phyloP scores from a whole-genome alignment of 2,329 filamentous ascomycete species.

The Stachybotrys elegans region DNA sequence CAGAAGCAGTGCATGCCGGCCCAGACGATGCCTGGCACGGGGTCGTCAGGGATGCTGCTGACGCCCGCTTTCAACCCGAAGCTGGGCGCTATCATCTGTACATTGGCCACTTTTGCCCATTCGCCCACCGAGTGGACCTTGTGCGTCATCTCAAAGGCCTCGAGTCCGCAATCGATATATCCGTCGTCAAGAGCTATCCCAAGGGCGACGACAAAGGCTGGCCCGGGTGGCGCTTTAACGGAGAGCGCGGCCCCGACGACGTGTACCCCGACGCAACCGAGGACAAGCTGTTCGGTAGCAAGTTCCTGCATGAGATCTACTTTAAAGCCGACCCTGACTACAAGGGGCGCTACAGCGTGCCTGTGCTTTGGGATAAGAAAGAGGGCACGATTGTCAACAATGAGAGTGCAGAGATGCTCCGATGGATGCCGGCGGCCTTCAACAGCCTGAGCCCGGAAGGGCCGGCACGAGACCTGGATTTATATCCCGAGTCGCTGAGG shows the following conservation, averaged over 20 bases:
- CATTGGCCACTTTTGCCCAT: conserved; percentile 56
- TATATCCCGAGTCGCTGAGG: conserved; percentile 49
- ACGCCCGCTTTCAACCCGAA: conserved; percentile 46
- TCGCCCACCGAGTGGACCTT: conserved; percentile 68
- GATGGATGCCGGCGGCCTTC: conserved; percentile 76
- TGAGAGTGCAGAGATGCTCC: conserved; percentile 76
- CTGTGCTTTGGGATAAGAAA: conserved; percentile 66
- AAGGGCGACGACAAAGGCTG: conserved; percentile 60
- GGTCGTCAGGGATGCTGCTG: conserved; percentile 8
- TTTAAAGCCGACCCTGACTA: conserved; percentile 64
- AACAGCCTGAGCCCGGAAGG: conserved; percentile 40
- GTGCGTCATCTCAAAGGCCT: conserved; percentile 68
- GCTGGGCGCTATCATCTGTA: conserved; percentile 58
- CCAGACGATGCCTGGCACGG: conserved; percentile 21
- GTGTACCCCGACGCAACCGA: conserved; percentile 55
- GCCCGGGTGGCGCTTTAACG: conserved; percentile 58
- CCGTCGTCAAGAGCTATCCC: conserved; percentile 60
- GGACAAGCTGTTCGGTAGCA: conserved; percentile 60
- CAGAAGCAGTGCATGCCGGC: conserved; percentile 13
- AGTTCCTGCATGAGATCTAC: conserved; percentile 66
- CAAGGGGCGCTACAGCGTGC: conserved; percentile 66
- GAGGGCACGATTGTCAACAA: conserved; percentile 71
- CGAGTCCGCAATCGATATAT: conserved; percentile 61
- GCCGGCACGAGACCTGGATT: conserved; percentile 40
- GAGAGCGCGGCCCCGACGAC: conserved; percentile 37